A percentile compares a stretch with the other conserved stretches of the same genome.
These are phyloP conservation scores for Moelleriella libera DNA, from an alignment of 2,329 filamentous ascomycete genomes.

Conservation along the genomic window DNA sequence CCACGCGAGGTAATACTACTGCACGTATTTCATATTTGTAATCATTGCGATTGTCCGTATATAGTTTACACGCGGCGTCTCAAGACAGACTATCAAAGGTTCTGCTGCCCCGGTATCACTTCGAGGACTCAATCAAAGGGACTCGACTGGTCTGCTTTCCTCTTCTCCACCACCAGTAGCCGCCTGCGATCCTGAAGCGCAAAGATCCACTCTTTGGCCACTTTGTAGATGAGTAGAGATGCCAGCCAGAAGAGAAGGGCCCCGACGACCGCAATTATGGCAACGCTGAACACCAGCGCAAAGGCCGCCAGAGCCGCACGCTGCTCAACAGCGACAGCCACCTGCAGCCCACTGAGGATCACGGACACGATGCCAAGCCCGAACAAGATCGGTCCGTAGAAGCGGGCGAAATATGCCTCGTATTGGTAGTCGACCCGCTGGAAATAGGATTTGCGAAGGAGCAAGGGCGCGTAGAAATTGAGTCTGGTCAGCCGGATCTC, in stretches of 20 bases:
- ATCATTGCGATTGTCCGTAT: too few species aligned
- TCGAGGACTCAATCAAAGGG: too few species aligned
- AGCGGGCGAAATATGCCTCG: background rate
- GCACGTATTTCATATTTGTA: too few species aligned
- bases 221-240: background rate
- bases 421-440: background rate
- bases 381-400: background rate
- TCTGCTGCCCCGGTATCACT: too few species aligned
- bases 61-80: too few species aligned
- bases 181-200: background rate
- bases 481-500: background rate
- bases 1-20: background rate
- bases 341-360: background rate
- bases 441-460: background rate
- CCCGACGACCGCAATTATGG: background rate
- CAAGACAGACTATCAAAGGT: too few species aligned
- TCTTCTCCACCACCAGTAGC: background rate
- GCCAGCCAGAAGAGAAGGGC: background rate
- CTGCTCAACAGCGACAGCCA: background rate
- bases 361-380: background rate
- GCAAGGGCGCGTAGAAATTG: background rate
- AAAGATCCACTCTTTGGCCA: background rate
- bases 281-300: background rate
- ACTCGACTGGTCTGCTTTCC: too few species aligned
- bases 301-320: background rate